These are phyloP conservation scores for Penstemon barbatus DNA, from an alignment of 257 asterid species.

Conservation along the genomic window DNA sequence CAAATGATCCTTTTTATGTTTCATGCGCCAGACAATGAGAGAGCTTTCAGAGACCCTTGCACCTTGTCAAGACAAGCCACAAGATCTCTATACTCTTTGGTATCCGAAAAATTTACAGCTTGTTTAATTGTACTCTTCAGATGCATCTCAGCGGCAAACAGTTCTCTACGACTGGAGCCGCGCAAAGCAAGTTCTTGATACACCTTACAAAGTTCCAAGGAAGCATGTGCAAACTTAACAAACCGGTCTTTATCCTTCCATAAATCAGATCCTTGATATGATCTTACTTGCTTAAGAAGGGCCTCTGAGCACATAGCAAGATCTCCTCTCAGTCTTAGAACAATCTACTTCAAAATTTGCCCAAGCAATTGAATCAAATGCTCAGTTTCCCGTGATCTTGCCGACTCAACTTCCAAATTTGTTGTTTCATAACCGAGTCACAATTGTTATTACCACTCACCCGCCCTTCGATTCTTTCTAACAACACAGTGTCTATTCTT, in stretches of 20 bases:
- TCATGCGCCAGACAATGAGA: conserved; percentile 36
- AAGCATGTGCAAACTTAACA: conserved; percentile 74
- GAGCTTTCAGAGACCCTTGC: conserved; percentile 46
- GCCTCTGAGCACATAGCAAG: conserved; percentile 90
- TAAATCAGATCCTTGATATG: conserved; percentile 81
- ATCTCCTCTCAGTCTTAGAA: conserved; percentile 78
- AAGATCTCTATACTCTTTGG: conserved; percentile 54
- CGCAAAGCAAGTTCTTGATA: conserved; percentile 56
- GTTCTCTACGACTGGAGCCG: conserved; percentile 53
- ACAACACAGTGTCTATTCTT: conserved; percentile 53
- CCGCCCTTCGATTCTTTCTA: conserved; percentile 63
- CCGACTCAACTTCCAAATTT: conserved; percentile 33
- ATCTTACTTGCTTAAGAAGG: conserved; percentile 85
- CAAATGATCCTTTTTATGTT: background rate
- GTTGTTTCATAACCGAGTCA: conserved; percentile 31
- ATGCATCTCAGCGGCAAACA: conserved; percentile 90
- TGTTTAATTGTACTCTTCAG: conserved; percentile 73
- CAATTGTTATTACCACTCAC: conserved; percentile 10
- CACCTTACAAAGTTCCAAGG: conserved; percentile 74
- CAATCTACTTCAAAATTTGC: conserved; percentile 55
- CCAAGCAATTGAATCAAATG: conserved; percentile 64
- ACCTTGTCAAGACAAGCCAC: conserved; percentile 66
- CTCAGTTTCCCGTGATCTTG: conserved; percentile 54
- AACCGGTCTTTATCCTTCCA: conserved; percentile 79
- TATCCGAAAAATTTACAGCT: conserved; percentile 57